A percentile compares a stretch with the other conserved stretches of the same genome.
These are phyloP conservation scores for Mitragyna speciosa DNA, from an alignment of 257 asterid genomes.

Conservation along the genomic window DNA sequence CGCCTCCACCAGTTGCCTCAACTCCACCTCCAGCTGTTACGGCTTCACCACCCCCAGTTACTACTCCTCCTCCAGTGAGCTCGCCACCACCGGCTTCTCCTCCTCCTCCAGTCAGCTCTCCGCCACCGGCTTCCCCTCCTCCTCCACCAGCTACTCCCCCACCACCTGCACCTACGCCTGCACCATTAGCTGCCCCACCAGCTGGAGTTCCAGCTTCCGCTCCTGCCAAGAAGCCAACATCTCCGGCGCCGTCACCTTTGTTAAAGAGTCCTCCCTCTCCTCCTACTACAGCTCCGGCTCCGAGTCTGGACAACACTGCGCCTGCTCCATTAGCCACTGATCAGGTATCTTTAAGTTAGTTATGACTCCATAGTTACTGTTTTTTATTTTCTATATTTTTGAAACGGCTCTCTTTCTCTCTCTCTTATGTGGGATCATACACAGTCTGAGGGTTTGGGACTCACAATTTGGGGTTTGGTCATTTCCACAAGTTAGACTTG, in stretches of 20 bases:
- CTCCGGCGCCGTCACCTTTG: slow-evolving; percentile 59
- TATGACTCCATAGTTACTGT: not conserved
- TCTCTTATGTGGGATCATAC: not conserved
- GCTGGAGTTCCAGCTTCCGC: slow-evolving; percentile 48
- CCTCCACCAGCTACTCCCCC: slow-evolving; percentile 52
- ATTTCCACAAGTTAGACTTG: too few relatives aligned
- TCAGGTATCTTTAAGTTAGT: slow-evolving; percentile 41
- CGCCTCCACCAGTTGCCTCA: slow-evolving; percentile 33
- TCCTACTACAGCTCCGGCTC: slow-evolving; percentile 60
- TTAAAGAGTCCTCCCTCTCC: slow-evolving; percentile 65
- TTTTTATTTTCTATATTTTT: too few relatives aligned
- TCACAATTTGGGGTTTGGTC: too few relatives aligned
- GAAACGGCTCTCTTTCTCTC: not conserved
- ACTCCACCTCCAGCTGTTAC: slow-evolving; percentile 31
- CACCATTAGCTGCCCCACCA: slow-evolving; percentile 59
- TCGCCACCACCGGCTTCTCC: slow-evolving; percentile 36
- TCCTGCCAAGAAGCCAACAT: slow-evolving; percentile 34
- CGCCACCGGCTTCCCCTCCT: slow-evolving; percentile 28
- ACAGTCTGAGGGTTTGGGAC: too few relatives aligned
- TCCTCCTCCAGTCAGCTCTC: slow-evolving; percentile 22
- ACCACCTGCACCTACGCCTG: slow-evolving; percentile 42
- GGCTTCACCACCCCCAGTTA: slow-evolving; percentile 16
- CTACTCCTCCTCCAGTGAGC: slow-evolving; percentile 22
- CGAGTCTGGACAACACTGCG: slow-evolving; percentile 41
- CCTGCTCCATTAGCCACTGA: slow-evolving; percentile 70